Evolutionary conservation across 768 basidiomycete genomes (phyloP).

Genomic region (Tylopilus balloui): DNA sequence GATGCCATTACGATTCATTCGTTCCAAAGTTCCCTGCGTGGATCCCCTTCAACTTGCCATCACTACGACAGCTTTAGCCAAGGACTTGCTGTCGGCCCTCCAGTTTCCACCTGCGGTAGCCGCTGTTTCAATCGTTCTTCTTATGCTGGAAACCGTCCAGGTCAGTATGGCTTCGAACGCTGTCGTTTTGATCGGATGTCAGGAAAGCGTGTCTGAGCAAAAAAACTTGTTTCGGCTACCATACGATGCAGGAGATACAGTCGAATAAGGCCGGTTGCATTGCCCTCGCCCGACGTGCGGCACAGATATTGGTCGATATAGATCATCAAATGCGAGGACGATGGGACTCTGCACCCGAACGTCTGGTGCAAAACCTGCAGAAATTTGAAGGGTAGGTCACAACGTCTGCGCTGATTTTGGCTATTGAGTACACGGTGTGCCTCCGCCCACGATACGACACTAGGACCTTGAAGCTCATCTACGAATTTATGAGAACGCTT

Average conservation of each 20-base stretch:
- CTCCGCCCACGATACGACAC: no score
- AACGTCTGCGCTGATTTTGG: not conserved
- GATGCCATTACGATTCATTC: constrained; percentile 31
- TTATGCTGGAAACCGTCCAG: constrained; percentile 45
- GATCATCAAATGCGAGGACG: constrained; percentile 42
- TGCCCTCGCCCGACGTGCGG: constrained; percentile 38
- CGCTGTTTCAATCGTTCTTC: constrained; percentile 37
- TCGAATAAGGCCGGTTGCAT: constrained; percentile 39
- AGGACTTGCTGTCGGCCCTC: constrained; percentile 31
- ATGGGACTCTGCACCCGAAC: constrained; percentile 40
- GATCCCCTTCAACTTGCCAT: constrained; percentile 31
- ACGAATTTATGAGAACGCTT: constrained; percentile 37
- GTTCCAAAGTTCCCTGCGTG: constrained; percentile 23
- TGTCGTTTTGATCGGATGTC: not conserved
- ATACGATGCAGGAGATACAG: constrained; percentile 25
- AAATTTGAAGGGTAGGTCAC: constrained; percentile 38
- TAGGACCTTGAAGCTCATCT: constrained; percentile 39
- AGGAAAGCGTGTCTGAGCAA: not conserved
- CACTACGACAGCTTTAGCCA: constrained; percentile 27
- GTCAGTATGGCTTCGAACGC: constrained; percentile 19
- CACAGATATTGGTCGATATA: constrained; percentile 40
- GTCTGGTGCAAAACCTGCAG: constrained; percentile 37
- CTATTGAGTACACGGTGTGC: not conserved
- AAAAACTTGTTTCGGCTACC: not conserved
- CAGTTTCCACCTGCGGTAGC: constrained; percentile 43